Base-by-base conservation (phyloP, 345 rosid species). In the Boechera retrofracta region DNA sequence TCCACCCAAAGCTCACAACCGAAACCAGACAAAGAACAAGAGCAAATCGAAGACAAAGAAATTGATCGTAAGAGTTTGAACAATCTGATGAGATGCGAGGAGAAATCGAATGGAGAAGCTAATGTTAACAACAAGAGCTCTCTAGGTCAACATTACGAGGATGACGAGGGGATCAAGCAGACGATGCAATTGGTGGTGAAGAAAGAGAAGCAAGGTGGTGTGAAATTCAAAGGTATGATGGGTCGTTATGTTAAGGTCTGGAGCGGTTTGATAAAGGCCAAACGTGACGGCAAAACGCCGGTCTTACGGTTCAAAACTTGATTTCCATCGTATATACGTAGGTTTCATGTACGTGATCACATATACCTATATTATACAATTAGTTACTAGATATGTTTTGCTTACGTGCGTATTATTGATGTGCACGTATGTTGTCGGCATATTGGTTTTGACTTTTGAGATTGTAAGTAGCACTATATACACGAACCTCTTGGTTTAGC, bases 211-310 rank as follows among this genome's bases (percentile, higher is more conserved):
- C 72, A 77, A n/a, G 44, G 32, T 41, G 72, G 80, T 48, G 42
- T 72, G 28, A 84, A 84, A 67, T 80, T 88, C 36, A 85, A 79
- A 81, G 90, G 89, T 59, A 83, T 90, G 85, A 73, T 90, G 83
- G 81, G 82, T 79, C 87, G 84, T 7, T 88, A 82, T 77, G 91
- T 80, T 52, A 88, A 88, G 69, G 89, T 85, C 5, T 74, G 87
- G 64, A 81, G 85, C 62, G 87, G 85, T 64, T 74, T 90, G 79
- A 82, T 90, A 10, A 88, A 84, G 73, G 74, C 81, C 35, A 87
- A 85, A 71, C 88, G 83, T 52, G 82, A 83, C 52, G 76, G 61
- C 45, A 77, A 77, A 71, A 47, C 45, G 45, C 54, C 80, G 15
- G 59, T 24, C 45, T 29, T 77, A 13, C 72, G 66, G 45, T 36